Evolutionary conservation across 2,329 filamentous ascomycete genomes (phyloP).

Genomic region (Phoma sp.): DNA sequence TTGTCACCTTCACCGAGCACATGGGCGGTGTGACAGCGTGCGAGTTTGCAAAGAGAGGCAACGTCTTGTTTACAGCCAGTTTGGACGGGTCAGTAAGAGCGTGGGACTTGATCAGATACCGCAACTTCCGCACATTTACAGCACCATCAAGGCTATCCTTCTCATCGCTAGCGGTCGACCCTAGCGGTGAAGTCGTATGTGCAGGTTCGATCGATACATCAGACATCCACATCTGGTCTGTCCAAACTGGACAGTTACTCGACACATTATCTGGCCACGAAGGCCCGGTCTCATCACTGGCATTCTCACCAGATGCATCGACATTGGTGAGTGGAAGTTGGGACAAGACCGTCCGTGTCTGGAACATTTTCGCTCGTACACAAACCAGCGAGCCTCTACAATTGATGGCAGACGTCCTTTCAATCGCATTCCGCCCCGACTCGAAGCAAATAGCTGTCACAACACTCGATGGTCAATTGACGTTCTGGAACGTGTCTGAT

Average conservation of each 20-base stretch:
- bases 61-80: conserved; percentile 93
- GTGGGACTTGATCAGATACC: conserved; percentile 94
- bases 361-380: conserved; percentile 92
- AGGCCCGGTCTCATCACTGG: conserved; percentile 85
- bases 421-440: conserved; percentile 86
- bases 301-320: conserved; percentile 86
- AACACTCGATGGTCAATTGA: conserved; percentile 90
- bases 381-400: conserved; percentile 95
- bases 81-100: conserved; percentile 92
- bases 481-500: conserved; percentile 92
- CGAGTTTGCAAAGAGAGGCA: conserved; percentile 93
- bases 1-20: conserved; percentile 98
- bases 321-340: conserved; percentile 90
- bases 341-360: conserved; percentile 94
- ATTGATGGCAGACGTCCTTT: conserved; percentile 87
- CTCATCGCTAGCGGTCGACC: conserved; percentile 93
- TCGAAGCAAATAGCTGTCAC: conserved; percentile 90
- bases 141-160: conserved; percentile 91
- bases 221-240: conserved; percentile 97
- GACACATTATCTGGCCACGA: conserved; percentile 92
- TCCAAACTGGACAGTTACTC: conserved; percentile 93
- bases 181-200: conserved; percentile 93
- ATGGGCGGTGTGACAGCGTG: conserved; percentile 92
- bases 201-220: conserved; percentile 96
- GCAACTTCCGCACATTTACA: conserved; percentile 97